Percentiles rank a stretch among this genome's conserved stretches.
phyloP scores from a whole-genome alignment of 108 stramenopile genomes.

The Skeletonema grethae region DNA sequence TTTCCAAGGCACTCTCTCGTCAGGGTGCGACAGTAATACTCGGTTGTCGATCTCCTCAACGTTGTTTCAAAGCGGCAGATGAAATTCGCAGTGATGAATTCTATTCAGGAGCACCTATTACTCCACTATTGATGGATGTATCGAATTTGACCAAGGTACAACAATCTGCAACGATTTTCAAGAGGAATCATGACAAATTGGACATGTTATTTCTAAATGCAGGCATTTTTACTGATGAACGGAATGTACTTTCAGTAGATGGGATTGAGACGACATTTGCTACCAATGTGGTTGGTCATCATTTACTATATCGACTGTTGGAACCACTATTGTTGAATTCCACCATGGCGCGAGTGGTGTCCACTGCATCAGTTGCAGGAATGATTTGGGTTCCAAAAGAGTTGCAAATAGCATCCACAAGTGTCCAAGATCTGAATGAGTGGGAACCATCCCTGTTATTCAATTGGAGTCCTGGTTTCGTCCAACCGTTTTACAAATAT shows the following conservation, averaged over 20 bases:
- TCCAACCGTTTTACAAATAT: constrained; percentile 18
- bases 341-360: constrained; percentile 46
- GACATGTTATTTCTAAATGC: constrained; percentile 73
- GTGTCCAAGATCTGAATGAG: constrained; percentile 48
- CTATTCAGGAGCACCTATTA: constrained; percentile 22
- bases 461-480: constrained; percentile 4
- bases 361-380: constrained; percentile 51
- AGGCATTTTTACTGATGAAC: constrained; percentile 37
- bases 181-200: constrained; percentile 19
- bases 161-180: constrained; percentile 28
- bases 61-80: constrained; percentile 43
- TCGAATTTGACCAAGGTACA: constrained; percentile 53
- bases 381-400: constrained; percentile 10
- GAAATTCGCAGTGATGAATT: constrained; percentile 24
- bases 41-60: constrained; percentile 52
- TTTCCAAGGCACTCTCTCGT: constrained; percentile 32
- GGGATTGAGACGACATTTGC: constrained; percentile 58
- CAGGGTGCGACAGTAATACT: constrained; percentile 51
- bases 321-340: constrained; percentile 32
- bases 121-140: constrained; percentile 50
- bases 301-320: constrained; percentile 55
- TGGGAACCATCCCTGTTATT: constrained; percentile 4
- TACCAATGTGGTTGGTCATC: constrained; percentile 59
- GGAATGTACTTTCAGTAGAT: constrained; percentile 28
- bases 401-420: constrained; percentile 23